Evolutionary conservation across 306 rosid species (phyloP).

Genomic region (Citrullus colocynthis): DNA sequence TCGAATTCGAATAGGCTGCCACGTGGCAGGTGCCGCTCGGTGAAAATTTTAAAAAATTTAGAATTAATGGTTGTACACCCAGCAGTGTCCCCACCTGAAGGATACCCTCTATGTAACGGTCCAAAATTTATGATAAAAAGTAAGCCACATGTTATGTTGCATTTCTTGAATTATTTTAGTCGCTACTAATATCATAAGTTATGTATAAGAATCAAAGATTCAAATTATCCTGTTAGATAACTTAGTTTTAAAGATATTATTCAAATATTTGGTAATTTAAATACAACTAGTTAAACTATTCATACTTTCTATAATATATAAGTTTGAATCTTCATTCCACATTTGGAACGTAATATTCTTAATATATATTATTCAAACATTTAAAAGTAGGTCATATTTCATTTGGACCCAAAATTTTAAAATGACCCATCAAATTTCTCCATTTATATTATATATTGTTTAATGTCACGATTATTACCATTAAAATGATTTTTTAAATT

Average conservation of each 20-base stretch:
- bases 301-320: no score
- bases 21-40: slow-evolving; percentile 35
- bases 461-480: no score
- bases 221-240: background rate
- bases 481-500: no score
- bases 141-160: background rate
- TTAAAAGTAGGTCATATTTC: no score
- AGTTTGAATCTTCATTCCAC: no score
- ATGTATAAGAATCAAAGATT: background rate
- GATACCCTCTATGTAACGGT: background rate
- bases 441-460: no score
- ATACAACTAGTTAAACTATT: no score
- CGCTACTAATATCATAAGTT: background rate
- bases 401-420: no score
- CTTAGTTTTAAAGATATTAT: background rate
- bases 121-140: background rate
- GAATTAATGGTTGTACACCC: background rate
- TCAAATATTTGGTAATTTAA: background rate
- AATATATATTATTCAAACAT: no score
- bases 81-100: background rate
- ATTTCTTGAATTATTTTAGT: background rate
- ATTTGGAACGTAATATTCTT: no score
- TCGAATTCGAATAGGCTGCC: slow-evolving; percentile 52
- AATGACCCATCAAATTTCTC: no score
- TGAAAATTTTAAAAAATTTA: slow-evolving; percentile 22